These are phyloP conservation scores for Verbascum thapsus DNA, from an alignment of 257 asterid genomes.

Conservation along the genomic window DNA sequence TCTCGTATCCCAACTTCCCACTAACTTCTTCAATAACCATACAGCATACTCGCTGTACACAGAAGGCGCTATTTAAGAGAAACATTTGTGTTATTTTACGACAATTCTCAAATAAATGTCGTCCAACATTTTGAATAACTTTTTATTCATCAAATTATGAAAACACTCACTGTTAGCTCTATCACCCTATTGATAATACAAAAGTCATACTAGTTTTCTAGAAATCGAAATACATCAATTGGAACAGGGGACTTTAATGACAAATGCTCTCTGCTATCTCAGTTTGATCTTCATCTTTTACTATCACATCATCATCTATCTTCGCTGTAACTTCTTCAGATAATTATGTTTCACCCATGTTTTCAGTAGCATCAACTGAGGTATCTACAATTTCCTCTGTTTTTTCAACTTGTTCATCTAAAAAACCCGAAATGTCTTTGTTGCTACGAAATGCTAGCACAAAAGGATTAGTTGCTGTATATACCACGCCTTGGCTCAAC, in stretches of 20 bases:
- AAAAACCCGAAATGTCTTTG: conserved; percentile 65
- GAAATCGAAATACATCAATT: neutral
- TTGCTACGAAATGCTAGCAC: conserved; percentile 71
- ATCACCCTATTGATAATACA: too few relatives aligned
- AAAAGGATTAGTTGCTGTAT: conserved; percentile 84
- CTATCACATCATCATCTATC: conserved; percentile 31
- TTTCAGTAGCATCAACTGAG: neutral
- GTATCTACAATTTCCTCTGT: conserved; percentile 29
- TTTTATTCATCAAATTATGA: neutral
- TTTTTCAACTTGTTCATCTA: conserved; percentile 50
- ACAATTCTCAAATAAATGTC: neutral
- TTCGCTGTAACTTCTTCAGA: too few relatives aligned
- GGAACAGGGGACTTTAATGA: conserved; percentile 25
- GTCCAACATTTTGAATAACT: conserved; percentile 1
- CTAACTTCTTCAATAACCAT: conserved; percentile 31
- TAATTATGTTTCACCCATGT: too few relatives aligned
- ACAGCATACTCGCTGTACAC: conserved; percentile 48
- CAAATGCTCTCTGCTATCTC: conserved; percentile 33
- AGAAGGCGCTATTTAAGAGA: conserved; percentile 19
- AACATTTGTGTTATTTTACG: neutral
- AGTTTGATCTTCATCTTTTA: conserved; percentile 37
- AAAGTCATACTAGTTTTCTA: neutral
- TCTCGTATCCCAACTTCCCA: conserved; percentile 28
- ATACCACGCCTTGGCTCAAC: conserved; percentile 63
- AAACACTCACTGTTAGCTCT: too few relatives aligned